Conservation (phyloP, 768 basidiomycete genomes). For the Leucogyrophana mollusca region DNA sequence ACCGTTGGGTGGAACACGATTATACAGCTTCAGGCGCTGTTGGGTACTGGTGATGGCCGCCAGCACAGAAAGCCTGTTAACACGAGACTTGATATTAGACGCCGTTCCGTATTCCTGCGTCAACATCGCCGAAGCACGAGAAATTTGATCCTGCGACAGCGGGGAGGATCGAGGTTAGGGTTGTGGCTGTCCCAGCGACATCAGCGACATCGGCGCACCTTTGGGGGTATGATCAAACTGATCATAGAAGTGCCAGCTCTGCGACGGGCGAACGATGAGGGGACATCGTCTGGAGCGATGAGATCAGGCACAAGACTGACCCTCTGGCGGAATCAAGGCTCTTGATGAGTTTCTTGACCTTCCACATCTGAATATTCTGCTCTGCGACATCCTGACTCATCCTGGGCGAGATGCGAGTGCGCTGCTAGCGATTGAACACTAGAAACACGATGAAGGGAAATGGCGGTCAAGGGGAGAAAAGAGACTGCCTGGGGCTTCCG, state of each 20-base stretch:
- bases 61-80: slow-evolving; percentile 95
- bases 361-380: slow-evolving; percentile 98
- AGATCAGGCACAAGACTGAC: slow-evolving; percentile 14
- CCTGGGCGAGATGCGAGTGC: slow-evolving; percentile 32
- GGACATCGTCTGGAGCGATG: not conserved
- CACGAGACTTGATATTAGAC: slow-evolving; percentile 99
- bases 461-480: not conserved
- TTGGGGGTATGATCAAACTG: slow-evolving; percentile 94
- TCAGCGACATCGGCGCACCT: slow-evolving; percentile 45
- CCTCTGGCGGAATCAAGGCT: slow-evolving; percentile 84
- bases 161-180: no score
- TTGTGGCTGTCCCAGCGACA: no score
- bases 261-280: slow-evolving; percentile 1
- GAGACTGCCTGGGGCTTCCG: no score
- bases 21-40: slow-evolving; percentile 95
- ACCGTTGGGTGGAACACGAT: slow-evolving; percentile 93
- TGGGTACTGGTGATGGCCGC: slow-evolving; percentile 99
- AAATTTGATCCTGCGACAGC: slow-evolving; percentile 78
- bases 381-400: slow-evolving; percentile 87
- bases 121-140: slow-evolving; percentile 91
- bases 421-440: not conserved
- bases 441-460: slow-evolving; percentile 1
- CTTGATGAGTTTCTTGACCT: slow-evolving; percentile 99
- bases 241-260: slow-evolving; percentile 98
- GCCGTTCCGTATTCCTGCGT: slow-evolving; percentile 98